Evolutionary conservation across 192 early-diverging fungal species (phyloP), one percentile per base, ranked within the genome.

Genomic region (Coemansia sp.): DNA sequence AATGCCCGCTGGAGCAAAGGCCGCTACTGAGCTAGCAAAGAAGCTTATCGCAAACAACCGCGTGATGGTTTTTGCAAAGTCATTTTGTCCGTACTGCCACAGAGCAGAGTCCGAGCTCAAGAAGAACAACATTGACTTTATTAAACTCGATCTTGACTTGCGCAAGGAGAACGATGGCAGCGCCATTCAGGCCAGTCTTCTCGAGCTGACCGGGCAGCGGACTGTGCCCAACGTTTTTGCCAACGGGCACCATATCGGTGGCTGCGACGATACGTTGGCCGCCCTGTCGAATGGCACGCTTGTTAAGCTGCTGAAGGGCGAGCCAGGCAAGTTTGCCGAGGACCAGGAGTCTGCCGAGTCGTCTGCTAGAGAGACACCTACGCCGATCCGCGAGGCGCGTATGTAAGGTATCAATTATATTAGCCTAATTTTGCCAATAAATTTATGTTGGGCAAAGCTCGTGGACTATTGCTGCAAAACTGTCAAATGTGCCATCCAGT

Each of bases 141-240:
- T 64, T 38, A 64, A 75, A 14, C 53, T 88, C n/a, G 85, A 89
- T 57, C 76, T 90, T 7, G 86, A 89, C 55, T 24, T 85, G 3
- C 83, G 87, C 53, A 39, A 61, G 5, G 51, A 59, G 16, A 64
- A 65, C 4, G 65, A 85, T 53, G 88, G 88, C 37, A 39, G 66
- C 50, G 85, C 62, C 14, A 90, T 92, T 56, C 89, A 90, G 63
- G 62, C 61, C 8, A 84, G 86, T 53, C 85, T 91, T 16, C 23
- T 26, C 1, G 50, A 77, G 49, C 61, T 84, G 65, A 87, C 86
- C 16, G 78, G 78, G 18, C 88, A 91, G 73, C 80, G 86, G n/a
- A 90, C 88, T 8, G 90, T 91, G 29, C 90, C 90, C 58, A 91
- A 88, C 56, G 85, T 90, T 69, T 91, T 89, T 74, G 85, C 87